Base-by-base conservation (phyloP, 1,139 yeast species). In the Yamadazyma oceani region DNA sequence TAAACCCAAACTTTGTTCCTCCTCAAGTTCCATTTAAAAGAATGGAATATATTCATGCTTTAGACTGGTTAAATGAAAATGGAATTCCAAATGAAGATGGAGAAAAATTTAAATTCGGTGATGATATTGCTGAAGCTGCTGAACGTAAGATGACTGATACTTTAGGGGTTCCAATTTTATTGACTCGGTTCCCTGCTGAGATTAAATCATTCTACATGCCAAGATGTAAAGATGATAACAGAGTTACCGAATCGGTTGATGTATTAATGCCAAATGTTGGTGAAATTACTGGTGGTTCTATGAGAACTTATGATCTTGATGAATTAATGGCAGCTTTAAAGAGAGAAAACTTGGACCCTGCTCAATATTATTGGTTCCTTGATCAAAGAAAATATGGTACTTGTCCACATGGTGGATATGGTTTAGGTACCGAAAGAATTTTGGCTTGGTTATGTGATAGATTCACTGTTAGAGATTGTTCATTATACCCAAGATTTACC, bases 231-330 rank as follows among this genome's bases (percentile, higher is more conserved):
- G 97, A 88, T 56, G 97, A 92, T 59, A 83, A 82, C 48, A 80
- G 96, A 59, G 97, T 92, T 55, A 92, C 98, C 38, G 98, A 94
- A 67, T 86, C 96, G 35, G 97, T 92, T 34, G 99, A 92, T 66
- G 96, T 94, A 26, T 77, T 92, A 62, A 90, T 92, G 96, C 98
- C 98, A 55, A 90, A 87, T 57, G 98, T 92, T 40, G 98, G 98
- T 62, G 97, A 90, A 69, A 85, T 92, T 57, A 86, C 95, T 34
- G 98, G 98, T 64, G 98, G 98, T 42, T 90, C 97, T 37, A 92
- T 92, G 99, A 89, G 99, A 78, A 89, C 89, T 51, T 80, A 77
- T 50, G 80, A 82, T 53, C 71, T 77, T 47, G 89, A 87, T 32
- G 97, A 90, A 64, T 76, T 92, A 53, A 62, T 85, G 55, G 95